Percentiles rank a stretch among this genome's conserved stretches.
Evolutionary conservation across 305 asterid genomes (phyloP).

Genomic region (Plantago lanceolata): DNA sequence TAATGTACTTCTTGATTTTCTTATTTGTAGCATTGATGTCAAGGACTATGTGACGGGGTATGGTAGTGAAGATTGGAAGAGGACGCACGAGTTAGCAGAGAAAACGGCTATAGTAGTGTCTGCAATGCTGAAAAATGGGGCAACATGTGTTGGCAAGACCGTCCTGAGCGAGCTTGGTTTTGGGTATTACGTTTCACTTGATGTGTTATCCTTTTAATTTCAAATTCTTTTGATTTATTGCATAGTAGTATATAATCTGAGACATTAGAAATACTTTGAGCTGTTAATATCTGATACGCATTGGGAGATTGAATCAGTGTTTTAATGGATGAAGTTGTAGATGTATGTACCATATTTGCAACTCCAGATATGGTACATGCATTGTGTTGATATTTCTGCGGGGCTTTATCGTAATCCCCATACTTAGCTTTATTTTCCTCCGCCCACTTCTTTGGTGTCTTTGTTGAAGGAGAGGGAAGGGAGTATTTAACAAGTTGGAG

Average conservation of each 20-base stretch:
- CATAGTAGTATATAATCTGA: background rate
- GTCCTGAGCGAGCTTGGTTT: constrained; percentile 86
- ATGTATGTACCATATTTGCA: too few relatives aligned
- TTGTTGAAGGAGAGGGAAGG: background rate
- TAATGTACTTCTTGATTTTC: constrained; percentile 8
- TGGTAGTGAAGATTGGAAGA: constrained; percentile 84
- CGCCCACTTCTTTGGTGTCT: background rate
- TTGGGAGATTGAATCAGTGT: too few relatives aligned
- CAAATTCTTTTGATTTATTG: background rate
- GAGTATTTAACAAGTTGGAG: background rate
- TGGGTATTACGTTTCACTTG: constrained; percentile 48
- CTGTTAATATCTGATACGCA: too few relatives aligned
- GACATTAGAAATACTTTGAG: background rate
- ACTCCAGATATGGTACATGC: too few relatives aligned
- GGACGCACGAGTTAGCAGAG: constrained; percentile 67
- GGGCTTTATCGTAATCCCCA: too few relatives aligned
- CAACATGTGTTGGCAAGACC: constrained; percentile 79
- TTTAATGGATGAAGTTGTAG: too few relatives aligned
- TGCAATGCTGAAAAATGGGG: constrained; percentile 62
- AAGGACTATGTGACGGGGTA: constrained; percentile 78
- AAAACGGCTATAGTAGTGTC: constrained; percentile 73
- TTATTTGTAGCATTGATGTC: constrained; percentile 76
- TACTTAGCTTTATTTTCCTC: background rate
- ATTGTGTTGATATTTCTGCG: too few relatives aligned
- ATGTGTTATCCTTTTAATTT: background rate